A percentile compares a stretch with the other conserved stretches of the same genome.
Evolutionary conservation across 352 stramenopile species (phyloP).

Genomic region (Globisporangium heterothallicum): DNA sequence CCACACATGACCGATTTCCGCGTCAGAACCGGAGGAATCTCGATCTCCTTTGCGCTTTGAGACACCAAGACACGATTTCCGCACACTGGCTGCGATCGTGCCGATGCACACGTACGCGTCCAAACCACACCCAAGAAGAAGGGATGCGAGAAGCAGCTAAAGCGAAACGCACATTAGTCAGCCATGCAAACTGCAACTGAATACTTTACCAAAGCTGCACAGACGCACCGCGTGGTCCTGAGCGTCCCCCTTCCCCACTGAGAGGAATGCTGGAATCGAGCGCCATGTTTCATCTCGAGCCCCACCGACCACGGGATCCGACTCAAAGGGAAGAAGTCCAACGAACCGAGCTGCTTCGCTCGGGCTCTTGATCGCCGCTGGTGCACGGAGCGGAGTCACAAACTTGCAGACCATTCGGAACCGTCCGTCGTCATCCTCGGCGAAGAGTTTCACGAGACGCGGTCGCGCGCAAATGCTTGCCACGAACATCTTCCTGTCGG

Average conservation of each 20-base stretch:
- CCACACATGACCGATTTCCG: constrained; percentile 72
- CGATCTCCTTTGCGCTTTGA: constrained; percentile 22
- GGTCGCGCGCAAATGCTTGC: constrained; percentile 9
- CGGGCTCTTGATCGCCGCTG: constrained; percentile 47
- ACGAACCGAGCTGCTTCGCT: constrained; percentile 86
- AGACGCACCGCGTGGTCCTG: constrained; percentile 71
- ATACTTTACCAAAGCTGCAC: too few species aligned
- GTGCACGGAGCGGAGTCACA: constrained; percentile 48
- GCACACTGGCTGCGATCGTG: constrained; percentile 33
- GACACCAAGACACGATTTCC: not conserved
- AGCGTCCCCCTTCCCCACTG: constrained; percentile 64
- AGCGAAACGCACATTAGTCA: constrained; percentile 3
- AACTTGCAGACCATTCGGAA: constrained; percentile 88
- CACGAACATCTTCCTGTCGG: constrained; percentile 7
- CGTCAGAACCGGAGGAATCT: constrained; percentile 3
- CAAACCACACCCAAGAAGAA: constrained; percentile 86
- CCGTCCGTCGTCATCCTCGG: constrained; percentile 81
- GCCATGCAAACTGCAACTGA: not conserved
- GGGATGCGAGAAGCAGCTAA: constrained; percentile 75
- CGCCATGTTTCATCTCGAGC: constrained; percentile 72
- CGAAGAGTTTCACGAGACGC: constrained; percentile 78
- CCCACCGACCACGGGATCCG: constrained; percentile 44
- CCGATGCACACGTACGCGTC: constrained; percentile 87
- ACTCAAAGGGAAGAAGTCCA: constrained; percentile 63
- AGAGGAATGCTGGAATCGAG: constrained; percentile 63